These are phyloP conservation scores for Clarireedia homoeocarpa DNA, from an alignment of 2,329 filamentous ascomycete species.

Conservation along the genomic window DNA sequence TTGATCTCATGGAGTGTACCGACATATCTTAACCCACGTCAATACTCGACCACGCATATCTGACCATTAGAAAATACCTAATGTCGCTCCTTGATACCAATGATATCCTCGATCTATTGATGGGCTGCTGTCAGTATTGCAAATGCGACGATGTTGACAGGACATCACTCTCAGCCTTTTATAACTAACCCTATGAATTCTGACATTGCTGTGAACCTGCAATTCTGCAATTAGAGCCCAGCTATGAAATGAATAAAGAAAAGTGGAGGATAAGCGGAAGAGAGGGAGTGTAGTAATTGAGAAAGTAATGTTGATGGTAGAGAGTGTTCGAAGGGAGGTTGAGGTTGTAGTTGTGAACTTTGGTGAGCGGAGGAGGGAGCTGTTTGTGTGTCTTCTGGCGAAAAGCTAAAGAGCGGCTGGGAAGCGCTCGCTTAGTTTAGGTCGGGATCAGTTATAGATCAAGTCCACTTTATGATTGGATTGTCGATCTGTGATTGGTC, in stretches of 20 bases:
- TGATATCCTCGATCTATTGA: constrained; percentile 76
- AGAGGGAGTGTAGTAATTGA: not conserved
- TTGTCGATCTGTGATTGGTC: no score
- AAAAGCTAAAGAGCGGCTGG: constrained; percentile 6
- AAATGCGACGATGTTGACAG: not conserved
- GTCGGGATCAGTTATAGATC: not conserved
- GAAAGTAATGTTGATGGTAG: constrained; percentile 3
- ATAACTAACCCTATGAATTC: constrained; percentile 52
- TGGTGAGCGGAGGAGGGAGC: not conserved
- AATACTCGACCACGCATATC: constrained; percentile 6
- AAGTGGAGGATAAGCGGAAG: not conserved
- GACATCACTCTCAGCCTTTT: constrained; percentile 13
- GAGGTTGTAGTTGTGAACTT: not conserved
- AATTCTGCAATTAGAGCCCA: constrained; percentile 26
- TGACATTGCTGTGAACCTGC: constrained; percentile 37
- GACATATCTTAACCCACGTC: constrained; percentile 62
- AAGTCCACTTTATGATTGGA: no score
- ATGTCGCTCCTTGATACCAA: constrained; percentile 97
- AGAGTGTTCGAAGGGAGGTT: not conserved
- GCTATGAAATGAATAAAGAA: constrained; percentile 15
- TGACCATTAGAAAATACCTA: constrained; percentile 52
- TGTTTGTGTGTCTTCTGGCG: constrained; percentile 7
- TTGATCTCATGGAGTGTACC: constrained; percentile 97
- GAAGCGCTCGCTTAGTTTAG: constrained; percentile 7
- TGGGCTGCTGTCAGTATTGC: constrained; percentile 18